Percentiles rank a stretch among this genome's conserved stretches.
phyloP scores from a whole-genome alignment of 2,329 filamentous ascomycete genomes.

The Stachybotrys echinatus region DNA sequence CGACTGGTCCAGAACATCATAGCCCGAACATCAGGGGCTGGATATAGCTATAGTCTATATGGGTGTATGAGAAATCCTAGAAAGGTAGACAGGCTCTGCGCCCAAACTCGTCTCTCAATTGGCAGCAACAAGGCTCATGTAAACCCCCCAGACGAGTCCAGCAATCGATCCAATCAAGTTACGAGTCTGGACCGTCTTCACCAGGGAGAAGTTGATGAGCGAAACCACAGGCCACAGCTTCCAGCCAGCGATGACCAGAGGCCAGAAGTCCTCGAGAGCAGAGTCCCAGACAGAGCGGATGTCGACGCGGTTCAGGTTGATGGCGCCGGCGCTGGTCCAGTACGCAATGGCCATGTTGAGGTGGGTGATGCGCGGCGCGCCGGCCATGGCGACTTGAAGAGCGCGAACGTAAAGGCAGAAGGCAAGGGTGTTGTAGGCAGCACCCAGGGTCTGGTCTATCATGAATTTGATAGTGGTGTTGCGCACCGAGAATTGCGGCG shows the following conservation, averaged over 20 bases:
- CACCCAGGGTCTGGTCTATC: constrained; percentile 65
- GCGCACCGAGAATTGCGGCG: constrained; percentile 47
- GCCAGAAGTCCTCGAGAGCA: constrained; percentile 52
- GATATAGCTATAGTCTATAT: too few relatives aligned
- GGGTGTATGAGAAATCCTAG: too few relatives aligned
- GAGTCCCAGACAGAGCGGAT: constrained; percentile 36
- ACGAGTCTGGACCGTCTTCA: constrained; percentile 66
- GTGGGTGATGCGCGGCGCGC: constrained; percentile 29
- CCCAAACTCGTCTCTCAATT: constrained; percentile 14
- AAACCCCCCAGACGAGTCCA: constrained; percentile 70
- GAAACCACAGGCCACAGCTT: constrained; percentile 66
- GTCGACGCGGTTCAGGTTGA: constrained; percentile 41
- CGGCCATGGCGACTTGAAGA: constrained; percentile 43
- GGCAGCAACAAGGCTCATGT: constrained; percentile 59
- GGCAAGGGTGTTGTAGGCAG: constrained; percentile 58
- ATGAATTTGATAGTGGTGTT: constrained; percentile 64
- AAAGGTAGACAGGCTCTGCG: not conserved
- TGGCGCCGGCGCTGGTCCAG: constrained; percentile 30
- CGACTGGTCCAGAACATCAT: too few relatives aligned
- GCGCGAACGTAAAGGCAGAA: constrained; percentile 57
- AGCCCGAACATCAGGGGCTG: too few relatives aligned
- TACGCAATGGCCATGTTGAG: constrained; percentile 26
- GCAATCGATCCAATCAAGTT: constrained; percentile 68
- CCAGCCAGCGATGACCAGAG: constrained; percentile 63
- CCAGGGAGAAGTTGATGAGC: constrained; percentile 60